Percentiles rank a stretch among this genome's conserved stretches.
These are phyloP conservation scores for Picea glauca DNA, from an alignment of 75 land plant species.

Conservation along the genomic window DNA sequence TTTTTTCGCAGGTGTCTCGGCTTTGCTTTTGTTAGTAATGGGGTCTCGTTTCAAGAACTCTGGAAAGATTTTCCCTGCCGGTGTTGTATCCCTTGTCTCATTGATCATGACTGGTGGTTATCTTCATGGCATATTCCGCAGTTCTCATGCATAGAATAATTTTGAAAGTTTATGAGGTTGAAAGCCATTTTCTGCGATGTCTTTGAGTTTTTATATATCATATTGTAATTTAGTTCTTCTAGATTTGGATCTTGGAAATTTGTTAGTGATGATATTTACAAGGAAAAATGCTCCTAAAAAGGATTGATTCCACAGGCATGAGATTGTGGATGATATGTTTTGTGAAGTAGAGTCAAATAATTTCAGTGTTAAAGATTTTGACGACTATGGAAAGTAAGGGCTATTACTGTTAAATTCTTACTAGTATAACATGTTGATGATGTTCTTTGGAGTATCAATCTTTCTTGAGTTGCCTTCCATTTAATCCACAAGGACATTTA, in stretches of 20 bases:
- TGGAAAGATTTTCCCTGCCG: slow-evolving; percentile 85
- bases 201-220: background rate
- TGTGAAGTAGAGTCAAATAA: too few relatives aligned
- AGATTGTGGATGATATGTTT: too few relatives aligned
- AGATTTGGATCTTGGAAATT: background rate
- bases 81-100: slow-evolving; percentile 73
- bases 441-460: too few relatives aligned
- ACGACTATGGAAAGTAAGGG: too few relatives aligned
- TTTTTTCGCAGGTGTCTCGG: slow-evolving; percentile 55
- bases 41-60: slow-evolving; percentile 79
- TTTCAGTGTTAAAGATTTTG: too few relatives aligned
- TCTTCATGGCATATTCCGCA: slow-evolving; percentile 73
- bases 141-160: slow-evolving; percentile 18
- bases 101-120: slow-evolving; percentile 91
- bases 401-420: too few relatives aligned
- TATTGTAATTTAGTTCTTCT: background rate
- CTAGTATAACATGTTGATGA: too few relatives aligned
- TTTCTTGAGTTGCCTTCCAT: too few relatives aligned
- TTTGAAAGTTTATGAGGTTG: background rate
- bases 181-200: background rate
- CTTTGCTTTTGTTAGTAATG: slow-evolving; percentile 63
- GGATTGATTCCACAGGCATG: too few relatives aligned
- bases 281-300: too few relatives aligned
- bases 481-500: too few relatives aligned
- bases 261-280: too few relatives aligned